Evolutionary conservation across 129 eudicot genomes (phyloP).

Genomic region (Apium graveolens): DNA sequence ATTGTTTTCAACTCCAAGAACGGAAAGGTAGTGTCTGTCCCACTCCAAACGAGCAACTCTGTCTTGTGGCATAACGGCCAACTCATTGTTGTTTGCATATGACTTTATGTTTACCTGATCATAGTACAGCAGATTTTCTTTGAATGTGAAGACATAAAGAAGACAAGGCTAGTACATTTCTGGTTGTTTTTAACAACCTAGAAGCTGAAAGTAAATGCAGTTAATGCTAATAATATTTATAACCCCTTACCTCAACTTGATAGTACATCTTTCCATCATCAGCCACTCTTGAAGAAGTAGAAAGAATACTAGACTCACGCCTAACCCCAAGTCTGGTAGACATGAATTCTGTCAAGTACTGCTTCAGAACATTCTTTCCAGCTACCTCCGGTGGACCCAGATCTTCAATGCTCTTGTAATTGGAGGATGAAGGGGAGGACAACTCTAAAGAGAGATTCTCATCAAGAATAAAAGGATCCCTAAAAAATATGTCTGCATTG

Average conservation of each 20-base stretch:
- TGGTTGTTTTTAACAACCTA: conserved; percentile 3
- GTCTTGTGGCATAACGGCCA: conserved; percentile 91
- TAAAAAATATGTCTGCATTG: conserved; percentile 88
- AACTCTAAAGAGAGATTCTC: conserved; percentile 76
- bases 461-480: conserved; percentile 90
- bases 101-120: conserved; percentile 85
- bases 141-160: neutral
- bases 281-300: conserved; percentile 69
- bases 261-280: conserved; percentile 92
- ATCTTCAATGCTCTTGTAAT: conserved; percentile 67
- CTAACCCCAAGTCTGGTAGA: conserved; percentile 93
- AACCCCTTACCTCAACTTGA: conserved; percentile 61
- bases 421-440: conserved; percentile 92
- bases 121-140: conserved; percentile 5
- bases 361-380: conserved; percentile 62
- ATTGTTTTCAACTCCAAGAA: conserved; percentile 97
- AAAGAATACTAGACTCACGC: conserved; percentile 72
- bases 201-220: neutral
- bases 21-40: conserved; percentile 83
- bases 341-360: conserved; percentile 94
- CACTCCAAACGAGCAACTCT: conserved; percentile 79
- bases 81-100: conserved; percentile 86
- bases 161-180: neutral
- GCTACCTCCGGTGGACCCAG: conserved; percentile 89
- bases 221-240: neutral